A percentile compares a stretch with the other conserved stretches of the same genome.
phyloP scores from a whole-genome alignment of 306 rosid species.

The Delonix regia region DNA sequence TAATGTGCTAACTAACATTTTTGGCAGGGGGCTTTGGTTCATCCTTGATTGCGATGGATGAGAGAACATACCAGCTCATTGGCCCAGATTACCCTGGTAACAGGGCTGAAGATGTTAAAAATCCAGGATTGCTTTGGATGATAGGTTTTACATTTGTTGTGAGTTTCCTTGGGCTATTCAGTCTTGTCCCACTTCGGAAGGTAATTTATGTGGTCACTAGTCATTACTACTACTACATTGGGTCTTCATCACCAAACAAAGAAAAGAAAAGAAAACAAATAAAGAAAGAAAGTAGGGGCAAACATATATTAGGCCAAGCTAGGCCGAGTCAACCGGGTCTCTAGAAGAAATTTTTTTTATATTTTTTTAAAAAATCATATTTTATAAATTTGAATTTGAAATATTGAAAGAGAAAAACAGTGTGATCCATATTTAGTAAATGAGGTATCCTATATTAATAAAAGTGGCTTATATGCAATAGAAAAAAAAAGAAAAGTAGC shows the following conservation, averaged over 20 bases:
- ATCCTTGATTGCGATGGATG: conserved; percentile 86
- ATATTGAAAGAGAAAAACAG: too few relatives aligned
- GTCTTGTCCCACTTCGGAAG: conserved; percentile 95
- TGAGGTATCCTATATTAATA: too few relatives aligned
- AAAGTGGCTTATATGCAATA: too few relatives aligned
- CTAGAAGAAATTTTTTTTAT: too few relatives aligned
- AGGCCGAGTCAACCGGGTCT: too few relatives aligned
- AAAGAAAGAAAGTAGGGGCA: conserved; percentile 18
- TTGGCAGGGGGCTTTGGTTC: conserved; percentile 92
- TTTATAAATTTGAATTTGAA: too few relatives aligned
- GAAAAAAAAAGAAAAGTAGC: too few relatives aligned
- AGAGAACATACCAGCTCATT: conserved; percentile 75
- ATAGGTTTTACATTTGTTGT: conserved; percentile 83
- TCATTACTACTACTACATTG: not conserved
- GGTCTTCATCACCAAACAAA: not conserved
- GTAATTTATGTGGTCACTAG: conserved; percentile 43
- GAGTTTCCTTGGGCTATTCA: conserved; percentile 93
- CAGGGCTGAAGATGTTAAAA: conserved; percentile 82
- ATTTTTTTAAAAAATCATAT: too few relatives aligned
- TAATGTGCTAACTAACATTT: conserved; percentile 2
- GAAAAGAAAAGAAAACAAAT: too few relatives aligned
- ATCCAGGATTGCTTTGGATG: conserved; percentile 94
- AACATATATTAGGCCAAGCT: too few relatives aligned
- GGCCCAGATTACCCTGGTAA: conserved; percentile 95
- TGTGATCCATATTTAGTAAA: too few relatives aligned